Base-by-base conservation (phyloP, 2,329 filamentous ascomycete genomes). In the Leptoxyphium fumago region DNA sequence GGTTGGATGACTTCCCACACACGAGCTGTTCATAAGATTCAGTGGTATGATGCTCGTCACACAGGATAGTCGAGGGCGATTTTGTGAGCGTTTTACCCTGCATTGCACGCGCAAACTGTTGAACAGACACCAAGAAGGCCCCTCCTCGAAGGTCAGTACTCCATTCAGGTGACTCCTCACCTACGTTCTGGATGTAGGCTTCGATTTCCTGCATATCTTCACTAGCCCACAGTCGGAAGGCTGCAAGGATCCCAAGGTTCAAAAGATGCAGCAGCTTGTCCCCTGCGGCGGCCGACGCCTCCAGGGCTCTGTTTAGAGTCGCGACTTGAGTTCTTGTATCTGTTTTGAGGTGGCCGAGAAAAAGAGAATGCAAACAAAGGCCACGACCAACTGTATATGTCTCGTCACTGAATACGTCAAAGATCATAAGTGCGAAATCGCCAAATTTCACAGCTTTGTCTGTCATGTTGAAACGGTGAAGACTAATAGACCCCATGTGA, bases 141-240 rank as follows among this genome's bases (percentile, higher is more conserved):
- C 84, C 84, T 13, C 84, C 84, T 46, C 82, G 72, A 1, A 80
- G 73, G 53, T 87, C 83, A 39, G 72, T 67, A 40, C 78, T 68
- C 83, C 83, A 88, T 41, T 80, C 77, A 1, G 76, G 75, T 46
- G 84, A 75, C 49, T 87, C 83, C 48, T 86, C 75, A 47, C 79
- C 81, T n/a, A 78, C 74, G 48, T 80, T 84, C 40, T 77, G 73
- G 52, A 80, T 82, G 56, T 78, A 84, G 0, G 72, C 72, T 57
- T 87, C 82, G 0, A 86, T 64, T 45, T 88, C 83, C 11, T 69
- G 67, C 40, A 78, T 68, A 46, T 84, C 80, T 49, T 84, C 77
- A 50, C 78, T 80, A 10, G 75, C 73, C 60, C 80, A 86, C 45
- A 87, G 74, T 50, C 75, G 78, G 53, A 81, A 74, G 49, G 76